These are phyloP conservation scores for Plasmodium vivax DNA, from an alignment of 169 alveolate genomes.

Conservation along the genomic window DNA sequence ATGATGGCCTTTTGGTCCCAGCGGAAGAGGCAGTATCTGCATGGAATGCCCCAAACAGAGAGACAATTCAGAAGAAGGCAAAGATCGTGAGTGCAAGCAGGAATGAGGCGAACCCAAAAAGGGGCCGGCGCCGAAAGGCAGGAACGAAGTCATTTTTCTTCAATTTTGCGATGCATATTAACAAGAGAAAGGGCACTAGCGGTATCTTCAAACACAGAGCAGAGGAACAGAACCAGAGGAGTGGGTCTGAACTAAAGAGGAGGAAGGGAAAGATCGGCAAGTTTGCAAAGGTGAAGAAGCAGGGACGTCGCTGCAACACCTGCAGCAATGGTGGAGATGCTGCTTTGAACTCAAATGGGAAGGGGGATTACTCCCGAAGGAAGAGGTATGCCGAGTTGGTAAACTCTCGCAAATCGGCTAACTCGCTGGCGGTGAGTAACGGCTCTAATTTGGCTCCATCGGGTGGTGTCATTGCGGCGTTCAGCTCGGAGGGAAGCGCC, in stretches of 20 bases:
- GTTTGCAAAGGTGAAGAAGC: background rate
- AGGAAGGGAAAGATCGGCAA: constrained; percentile 15
- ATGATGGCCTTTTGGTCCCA: background rate
- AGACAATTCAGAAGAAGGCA: background rate
- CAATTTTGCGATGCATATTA: constrained; percentile 22
- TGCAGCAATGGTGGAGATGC: background rate
- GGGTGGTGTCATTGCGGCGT: background rate
- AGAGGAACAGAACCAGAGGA: background rate
- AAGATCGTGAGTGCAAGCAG: background rate
- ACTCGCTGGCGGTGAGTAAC: background rate
- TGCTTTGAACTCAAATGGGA: background rate
- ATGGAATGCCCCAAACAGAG: background rate
- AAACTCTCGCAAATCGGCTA: background rate
- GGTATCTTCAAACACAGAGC: background rate
- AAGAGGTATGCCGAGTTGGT: background rate
- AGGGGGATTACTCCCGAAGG: background rate
- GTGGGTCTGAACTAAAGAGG: constrained; percentile 2
- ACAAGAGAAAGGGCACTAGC: constrained; percentile 18
- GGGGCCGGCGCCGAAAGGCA: background rate
- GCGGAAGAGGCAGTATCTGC: background rate
- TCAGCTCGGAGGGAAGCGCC: background rate
- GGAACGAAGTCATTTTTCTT: background rate
- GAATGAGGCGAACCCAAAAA: background rate
- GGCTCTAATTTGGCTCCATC: background rate
- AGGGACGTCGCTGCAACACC: background rate